These are phyloP conservation scores for Lactarius deliciosus DNA, from an alignment of 768 basidiomycete genomes.

Conservation along the genomic window DNA sequence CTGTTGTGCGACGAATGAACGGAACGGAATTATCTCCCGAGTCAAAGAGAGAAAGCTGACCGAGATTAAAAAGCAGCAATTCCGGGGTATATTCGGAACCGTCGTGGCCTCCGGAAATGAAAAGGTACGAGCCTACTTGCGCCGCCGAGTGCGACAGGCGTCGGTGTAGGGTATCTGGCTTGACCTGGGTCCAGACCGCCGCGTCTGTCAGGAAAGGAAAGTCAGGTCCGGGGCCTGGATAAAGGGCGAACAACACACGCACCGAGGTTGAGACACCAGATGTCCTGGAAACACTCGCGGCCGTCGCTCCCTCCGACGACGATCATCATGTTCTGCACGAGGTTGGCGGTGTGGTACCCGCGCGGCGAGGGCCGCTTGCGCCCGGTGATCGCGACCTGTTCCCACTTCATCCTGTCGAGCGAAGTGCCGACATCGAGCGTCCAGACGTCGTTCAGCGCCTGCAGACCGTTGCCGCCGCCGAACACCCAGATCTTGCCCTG, in stretches of 20 bases:
- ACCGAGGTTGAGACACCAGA: conserved; percentile 88
- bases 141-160: conserved; percentile 85
- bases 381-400: conserved; percentile 54
- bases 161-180: conserved; percentile 47
- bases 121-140: conserved; percentile 89
- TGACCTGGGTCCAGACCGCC: conserved; percentile 42
- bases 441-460: conserved; percentile 91
- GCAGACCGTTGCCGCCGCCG: conserved; percentile 90
- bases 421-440: conserved; percentile 62
- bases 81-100: conserved; percentile 71
- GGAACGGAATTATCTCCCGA: background rate
- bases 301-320: conserved; percentile 92
- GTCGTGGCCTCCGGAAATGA: conserved; percentile 88
- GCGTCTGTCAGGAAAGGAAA: conserved; percentile 32
- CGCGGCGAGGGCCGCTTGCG: conserved; percentile 55
- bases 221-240: background rate
- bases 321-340: conserved; percentile 83
- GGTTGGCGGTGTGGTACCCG: conserved; percentile 90
- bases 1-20: conserved; percentile 40
- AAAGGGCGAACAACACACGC: conserved; percentile 39
- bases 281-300: conserved; percentile 80
- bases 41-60: conserved; percentile 44
- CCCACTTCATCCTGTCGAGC: conserved; percentile 53
- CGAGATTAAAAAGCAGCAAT: conserved; percentile 82
- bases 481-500: conserved; percentile 77